Evolutionary conservation across 2,329 filamentous ascomycete genomes (phyloP), one percentile per base, ranked within the genome.

Genomic region (Xylaria sp.): DNA sequence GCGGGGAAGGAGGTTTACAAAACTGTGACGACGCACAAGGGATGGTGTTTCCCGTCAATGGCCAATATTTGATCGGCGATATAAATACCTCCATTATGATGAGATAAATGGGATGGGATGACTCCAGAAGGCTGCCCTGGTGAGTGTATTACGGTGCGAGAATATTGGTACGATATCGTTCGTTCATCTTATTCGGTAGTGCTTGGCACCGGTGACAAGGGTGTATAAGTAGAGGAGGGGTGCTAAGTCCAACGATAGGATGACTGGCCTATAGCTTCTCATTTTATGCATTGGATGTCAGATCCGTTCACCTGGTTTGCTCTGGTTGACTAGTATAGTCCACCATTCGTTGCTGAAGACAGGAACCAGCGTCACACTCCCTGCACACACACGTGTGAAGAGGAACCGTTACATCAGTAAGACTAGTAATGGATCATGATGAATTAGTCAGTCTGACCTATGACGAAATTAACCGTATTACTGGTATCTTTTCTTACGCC

Each of bases 301-400:
- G 67, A 66, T 56, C 73, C 60, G 65, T 65, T 74, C 73, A 71
- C 73, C 72, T 75, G 73, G 74, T 73, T 72, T 53, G 23, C 48
- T 49, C 31, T 31, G 56, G 10, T 57, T 42, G 53, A 53, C 46
- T 31, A 58, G 65, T 46, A 23, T 44, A 59, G 26, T 23, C 36
- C 54, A 54, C 56, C 67, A 68, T 51, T 48, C 44, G 49, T 56
- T 42, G 46, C 5, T 38, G 36, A 56, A 28, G 51, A 54, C 57
- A 49, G 58, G 61, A 53, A 59, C 57, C 44, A 51, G 59, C 60
- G 28, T 67, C 51, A 6, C 31, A 40, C 54, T 63, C 49, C 62
- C 56, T 63, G 59, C 59, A 66, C 44, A 67, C 28, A 67, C 64
- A 65, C 60, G 51, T 67, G 59, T 60, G 61, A 59, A 46, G 51